Evolutionary conservation across 306 rosid species (phyloP).

Genomic region (Neltuma alba): DNA sequence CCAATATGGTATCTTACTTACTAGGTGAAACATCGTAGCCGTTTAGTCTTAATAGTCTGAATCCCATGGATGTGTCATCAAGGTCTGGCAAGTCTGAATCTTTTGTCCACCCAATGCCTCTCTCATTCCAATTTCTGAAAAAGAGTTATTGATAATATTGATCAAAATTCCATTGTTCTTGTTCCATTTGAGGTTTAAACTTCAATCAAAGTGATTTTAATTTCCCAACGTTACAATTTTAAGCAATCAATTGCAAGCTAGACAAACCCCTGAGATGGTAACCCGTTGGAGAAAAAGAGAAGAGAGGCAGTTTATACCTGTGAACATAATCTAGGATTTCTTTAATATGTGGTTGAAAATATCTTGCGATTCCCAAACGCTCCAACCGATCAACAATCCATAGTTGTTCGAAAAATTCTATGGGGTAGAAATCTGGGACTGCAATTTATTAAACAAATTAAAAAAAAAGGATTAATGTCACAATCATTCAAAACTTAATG

Average conservation of each 20-base stretch:
- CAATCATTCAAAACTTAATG: background rate
- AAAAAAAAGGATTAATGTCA: too few relatives aligned
- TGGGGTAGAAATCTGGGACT: slow-evolving; percentile 71
- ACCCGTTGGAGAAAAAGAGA: background rate
- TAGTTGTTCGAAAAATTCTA: slow-evolving; percentile 62
- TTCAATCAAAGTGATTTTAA: too few relatives aligned
- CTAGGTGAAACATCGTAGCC: slow-evolving; percentile 63
- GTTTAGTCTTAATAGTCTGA: slow-evolving; percentile 55
- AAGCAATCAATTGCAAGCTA: too few relatives aligned
- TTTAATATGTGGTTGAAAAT: slow-evolving; percentile 48
- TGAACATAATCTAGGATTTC: slow-evolving; percentile 46
- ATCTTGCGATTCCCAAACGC: slow-evolving; percentile 64
- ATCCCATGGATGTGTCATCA: slow-evolving; percentile 76
- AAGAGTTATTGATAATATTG: background rate
- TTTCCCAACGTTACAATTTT: too few relatives aligned
- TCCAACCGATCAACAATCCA: slow-evolving; percentile 67
- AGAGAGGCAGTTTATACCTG: slow-evolving; percentile 38
- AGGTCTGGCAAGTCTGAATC: slow-evolving; percentile 54
- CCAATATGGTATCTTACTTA: slow-evolving; percentile 5
- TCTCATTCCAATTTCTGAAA: slow-evolving; percentile 56
- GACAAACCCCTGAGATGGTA: too few relatives aligned
- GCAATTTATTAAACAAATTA: too few relatives aligned
- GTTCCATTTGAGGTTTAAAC: too few relatives aligned
- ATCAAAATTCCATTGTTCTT: background rate
- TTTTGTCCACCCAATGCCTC: slow-evolving; percentile 69